Percentiles rank a stretch among this genome's conserved stretches.
These are phyloP conservation scores for Capronia americana DNA, from an alignment of 2,329 filamentous ascomycete genomes.

Conservation along the genomic window DNA sequence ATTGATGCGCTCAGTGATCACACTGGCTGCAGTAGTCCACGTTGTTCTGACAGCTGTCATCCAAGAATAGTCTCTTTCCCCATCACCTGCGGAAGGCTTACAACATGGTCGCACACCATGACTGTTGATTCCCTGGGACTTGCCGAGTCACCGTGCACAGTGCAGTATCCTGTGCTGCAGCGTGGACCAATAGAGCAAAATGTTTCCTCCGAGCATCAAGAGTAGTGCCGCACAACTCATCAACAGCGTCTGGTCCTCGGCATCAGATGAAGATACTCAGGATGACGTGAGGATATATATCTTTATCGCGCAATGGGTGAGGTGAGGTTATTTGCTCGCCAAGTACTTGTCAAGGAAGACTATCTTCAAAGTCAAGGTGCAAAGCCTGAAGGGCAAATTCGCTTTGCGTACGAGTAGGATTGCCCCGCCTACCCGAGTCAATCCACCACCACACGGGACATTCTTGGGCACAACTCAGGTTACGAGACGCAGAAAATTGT, in stretches of 20 bases:
- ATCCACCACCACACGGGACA: not conserved
- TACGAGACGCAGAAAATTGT: not conserved
- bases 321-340: not conserved
- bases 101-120: not conserved
- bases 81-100: not conserved
- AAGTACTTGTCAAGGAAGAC: not conserved
- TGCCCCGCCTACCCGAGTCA: not conserved
- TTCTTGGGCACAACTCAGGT: not conserved
- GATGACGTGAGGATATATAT: not conserved
- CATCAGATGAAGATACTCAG: not conserved
- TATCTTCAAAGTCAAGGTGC: not conserved
- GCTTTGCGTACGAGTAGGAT: not conserved
- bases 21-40: not conserved
- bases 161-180: not conserved
- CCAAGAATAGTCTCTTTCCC: not conserved
- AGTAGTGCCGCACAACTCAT: not conserved
- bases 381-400: not conserved
- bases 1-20: not conserved
- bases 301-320: not conserved
- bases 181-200: not conserved
- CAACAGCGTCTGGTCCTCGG: not conserved
- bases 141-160: not conserved
- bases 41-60: conserved; percentile 5
- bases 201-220: not conserved
- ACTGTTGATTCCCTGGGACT: not conserved